Percentiles rank a stretch among this genome's conserved stretches.
These are phyloP conservation scores for Bjerkandera adusta DNA, from an alignment of 1,284 basidiomycete genomes.

Conservation along the genomic window DNA sequence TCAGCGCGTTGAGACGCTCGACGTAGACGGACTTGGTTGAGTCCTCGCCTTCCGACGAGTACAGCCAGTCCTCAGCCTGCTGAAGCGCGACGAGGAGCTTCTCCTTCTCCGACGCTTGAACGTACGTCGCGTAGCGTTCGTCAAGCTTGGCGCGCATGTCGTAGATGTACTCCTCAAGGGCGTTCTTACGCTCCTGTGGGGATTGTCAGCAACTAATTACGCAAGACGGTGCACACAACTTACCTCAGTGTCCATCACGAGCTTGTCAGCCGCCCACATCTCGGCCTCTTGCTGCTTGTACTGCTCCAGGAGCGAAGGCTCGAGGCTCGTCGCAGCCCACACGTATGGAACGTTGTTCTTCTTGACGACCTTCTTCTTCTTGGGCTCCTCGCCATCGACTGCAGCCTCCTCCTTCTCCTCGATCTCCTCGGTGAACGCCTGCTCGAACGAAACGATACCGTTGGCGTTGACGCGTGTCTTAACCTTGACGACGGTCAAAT, in stretches of 20 bases:
- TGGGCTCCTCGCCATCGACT: slow-evolving; percentile 64
- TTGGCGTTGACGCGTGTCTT: slow-evolving; percentile 86
- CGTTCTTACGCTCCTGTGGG: slow-evolving; percentile 88
- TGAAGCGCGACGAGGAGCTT: slow-evolving; percentile 67
- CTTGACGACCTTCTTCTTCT: slow-evolving; percentile 80
- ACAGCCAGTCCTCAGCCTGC: slow-evolving; percentile 92
- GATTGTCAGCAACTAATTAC: slow-evolving; percentile 1
- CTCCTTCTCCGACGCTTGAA: slow-evolving; percentile 69
- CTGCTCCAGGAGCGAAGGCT: slow-evolving; percentile 59
- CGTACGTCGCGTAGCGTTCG: slow-evolving; percentile 76
- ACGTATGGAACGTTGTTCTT: slow-evolving; percentile 82
- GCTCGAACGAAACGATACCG: slow-evolving; percentile 84
- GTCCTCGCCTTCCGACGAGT: slow-evolving; percentile 93
- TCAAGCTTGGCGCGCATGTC: slow-evolving; percentile 92
- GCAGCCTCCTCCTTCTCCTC: slow-evolving; percentile 79
- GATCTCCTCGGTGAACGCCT: slow-evolving; percentile 79
- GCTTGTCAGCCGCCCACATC: slow-evolving; percentile 89
- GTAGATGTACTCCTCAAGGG: slow-evolving; percentile 96
- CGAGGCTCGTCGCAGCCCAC: slow-evolving; percentile 60
- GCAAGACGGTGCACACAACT: slow-evolving; percentile 21
- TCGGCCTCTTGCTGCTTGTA: slow-evolving; percentile 79
- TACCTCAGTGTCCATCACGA: slow-evolving; percentile 93
- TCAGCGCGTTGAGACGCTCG: slow-evolving; percentile 73
- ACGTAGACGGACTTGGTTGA: slow-evolving; percentile 91
- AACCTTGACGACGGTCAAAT: slow-evolving; percentile 81